A percentile compares a stretch with the other conserved stretches of the same genome.
phyloP scores from a whole-genome alignment of 2,329 filamentous ascomycete genomes.

The Akanthomyces dipterigenus region DNA sequence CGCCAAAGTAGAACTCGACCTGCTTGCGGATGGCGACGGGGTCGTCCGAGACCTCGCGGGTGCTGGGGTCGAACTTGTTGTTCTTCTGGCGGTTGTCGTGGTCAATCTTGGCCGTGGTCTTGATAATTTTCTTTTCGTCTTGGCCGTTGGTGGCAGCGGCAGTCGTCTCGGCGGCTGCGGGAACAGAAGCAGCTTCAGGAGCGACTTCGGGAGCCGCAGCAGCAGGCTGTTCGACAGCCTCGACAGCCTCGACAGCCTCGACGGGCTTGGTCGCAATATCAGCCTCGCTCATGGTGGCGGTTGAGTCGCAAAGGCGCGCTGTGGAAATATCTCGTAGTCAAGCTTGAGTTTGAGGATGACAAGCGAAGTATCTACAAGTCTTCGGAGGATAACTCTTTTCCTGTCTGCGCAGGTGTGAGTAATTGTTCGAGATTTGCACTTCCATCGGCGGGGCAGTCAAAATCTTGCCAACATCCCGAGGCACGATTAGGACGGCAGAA shows the following conservation, averaged over 20 bases:
- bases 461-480: not conserved
- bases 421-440: constrained; percentile 10
- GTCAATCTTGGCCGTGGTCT: constrained; percentile 37
- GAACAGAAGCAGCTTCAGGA: constrained; percentile 37
- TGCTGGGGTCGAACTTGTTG: constrained; percentile 64
- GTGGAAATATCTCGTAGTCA: not conserved
- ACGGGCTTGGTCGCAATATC: constrained; percentile 19
- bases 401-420: constrained; percentile 1
- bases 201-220: constrained; percentile 19
- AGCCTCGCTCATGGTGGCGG: constrained; percentile 12
- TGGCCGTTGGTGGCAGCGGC: constrained; percentile 13
- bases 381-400: not conserved
- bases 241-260: constrained; percentile 50
- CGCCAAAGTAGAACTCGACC: constrained; percentile 94
- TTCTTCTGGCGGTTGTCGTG: constrained; percentile 43
- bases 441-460: constrained; percentile 2
- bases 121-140: constrained; percentile 31
- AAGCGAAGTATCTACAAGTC: not conserved
- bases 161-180: constrained; percentile 16
- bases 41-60: constrained; percentile 65
- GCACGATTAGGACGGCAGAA: not conserved
- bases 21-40: constrained; percentile 77
- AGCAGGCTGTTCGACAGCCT: constrained; percentile 43
- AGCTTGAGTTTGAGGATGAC: not conserved
- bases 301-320: not conserved